A percentile compares a stretch with the other conserved stretches of the same genome.
Conservation (phyloP, 1,284 basidiomycete species). For the Somion occarium region DNA sequence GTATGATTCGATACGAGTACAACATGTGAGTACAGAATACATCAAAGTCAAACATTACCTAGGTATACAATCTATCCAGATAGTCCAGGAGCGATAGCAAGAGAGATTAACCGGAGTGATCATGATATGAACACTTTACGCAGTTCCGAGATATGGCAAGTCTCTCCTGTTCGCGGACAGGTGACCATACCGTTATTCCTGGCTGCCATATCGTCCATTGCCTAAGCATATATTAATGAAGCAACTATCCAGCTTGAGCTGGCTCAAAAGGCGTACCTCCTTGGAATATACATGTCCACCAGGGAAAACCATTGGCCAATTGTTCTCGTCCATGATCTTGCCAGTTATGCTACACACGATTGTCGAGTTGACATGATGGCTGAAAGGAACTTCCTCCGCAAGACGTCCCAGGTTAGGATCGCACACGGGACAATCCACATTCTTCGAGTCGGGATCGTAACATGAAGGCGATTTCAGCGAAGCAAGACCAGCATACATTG, state of each 20-base stretch:
- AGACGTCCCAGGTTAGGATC: slow-evolving; percentile 73
- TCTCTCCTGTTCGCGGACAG: slow-evolving; percentile 74
- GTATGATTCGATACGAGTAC: neutral
- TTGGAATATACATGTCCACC: slow-evolving; percentile 86
- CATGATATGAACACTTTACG: slow-evolving; percentile 87
- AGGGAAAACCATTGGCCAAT: slow-evolving; percentile 88
- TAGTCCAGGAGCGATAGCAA: slow-evolving; percentile 1
- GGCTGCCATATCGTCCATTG: slow-evolving; percentile 78
- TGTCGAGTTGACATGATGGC: slow-evolving; percentile 92
- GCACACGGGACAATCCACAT: slow-evolving; percentile 91
- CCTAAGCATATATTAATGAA: no score
- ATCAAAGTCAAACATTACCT: slow-evolving; percentile 4
- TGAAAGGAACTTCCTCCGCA: slow-evolving; percentile 84
- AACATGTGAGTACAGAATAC: neutral
- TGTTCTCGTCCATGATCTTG: slow-evolving; percentile 92
- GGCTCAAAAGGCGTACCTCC: slow-evolving; percentile 59
- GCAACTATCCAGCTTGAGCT: no score
- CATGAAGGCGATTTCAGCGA: slow-evolving; percentile 83
- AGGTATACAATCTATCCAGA: slow-evolving; percentile 9
- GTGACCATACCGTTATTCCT: slow-evolving; percentile 71
- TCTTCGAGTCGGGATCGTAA: slow-evolving; percentile 57
- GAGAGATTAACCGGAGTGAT: slow-evolving; percentile 5
- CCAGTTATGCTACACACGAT: slow-evolving; percentile 91
- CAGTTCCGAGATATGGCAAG: slow-evolving; percentile 61
- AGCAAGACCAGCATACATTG: slow-evolving; percentile 84